Evolutionary conservation across 106 monocot genomes (phyloP).

Genomic region (Dendrobium huoshanense): DNA sequence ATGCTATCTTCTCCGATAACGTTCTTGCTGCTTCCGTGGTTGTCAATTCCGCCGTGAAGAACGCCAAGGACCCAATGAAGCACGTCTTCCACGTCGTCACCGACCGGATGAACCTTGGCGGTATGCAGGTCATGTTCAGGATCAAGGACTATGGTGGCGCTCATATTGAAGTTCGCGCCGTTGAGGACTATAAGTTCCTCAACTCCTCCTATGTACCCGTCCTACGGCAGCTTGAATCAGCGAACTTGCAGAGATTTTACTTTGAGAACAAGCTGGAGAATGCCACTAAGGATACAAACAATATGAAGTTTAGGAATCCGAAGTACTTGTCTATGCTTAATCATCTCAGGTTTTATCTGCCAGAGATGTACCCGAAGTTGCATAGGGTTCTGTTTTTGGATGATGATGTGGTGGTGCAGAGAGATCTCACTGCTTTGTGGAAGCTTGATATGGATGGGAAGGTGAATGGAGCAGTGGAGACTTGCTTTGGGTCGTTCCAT

Average conservation of each 20-base stretch:
- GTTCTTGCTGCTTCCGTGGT: constrained; percentile 88
- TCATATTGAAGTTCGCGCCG: constrained; percentile 71
- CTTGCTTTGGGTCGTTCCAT: constrained; percentile 91
- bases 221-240: constrained; percentile 89
- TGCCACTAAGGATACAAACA: constrained; percentile 87
- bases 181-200: constrained; percentile 90
- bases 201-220: constrained; percentile 96
- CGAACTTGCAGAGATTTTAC: constrained; percentile 86
- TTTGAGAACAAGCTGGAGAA: constrained; percentile 92
- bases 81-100: constrained; percentile 98
- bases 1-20: constrained; percentile 96
- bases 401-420: constrained; percentile 92
- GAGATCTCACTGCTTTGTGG: constrained; percentile 78
- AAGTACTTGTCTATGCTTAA: constrained; percentile 98
- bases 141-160: constrained; percentile 72
- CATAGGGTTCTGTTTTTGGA: constrained; percentile 85
- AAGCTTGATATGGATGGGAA: constrained; percentile 95
- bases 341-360: constrained; percentile 83
- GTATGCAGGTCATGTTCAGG: constrained; percentile 92
- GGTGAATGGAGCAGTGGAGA: constrained; percentile 94
- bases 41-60: constrained; percentile 70
- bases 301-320: constrained; percentile 97
- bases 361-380: constrained; percentile 96
- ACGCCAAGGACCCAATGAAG: constrained; percentile 67
- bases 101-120: constrained; percentile 85